Base-by-base conservation (phyloP, 257 asterid species). In the Cinchona pubescens region DNA sequence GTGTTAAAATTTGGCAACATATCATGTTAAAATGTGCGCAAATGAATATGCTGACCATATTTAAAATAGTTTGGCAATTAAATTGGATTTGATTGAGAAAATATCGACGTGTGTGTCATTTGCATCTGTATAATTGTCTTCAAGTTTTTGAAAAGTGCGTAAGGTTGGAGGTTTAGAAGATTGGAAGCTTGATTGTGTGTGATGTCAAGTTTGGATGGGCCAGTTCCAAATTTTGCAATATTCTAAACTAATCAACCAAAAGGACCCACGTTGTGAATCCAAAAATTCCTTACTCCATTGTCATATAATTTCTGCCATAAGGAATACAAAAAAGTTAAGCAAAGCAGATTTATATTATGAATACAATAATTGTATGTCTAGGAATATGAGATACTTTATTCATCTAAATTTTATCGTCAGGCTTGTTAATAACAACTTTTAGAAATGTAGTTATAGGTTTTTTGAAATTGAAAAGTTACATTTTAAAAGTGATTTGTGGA, bases 191-290 rank as follows among this genome's bases (percentile, higher is more conserved):
- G 94, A n/a, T n/a, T n/a, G n/a, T 92, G 99, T 53, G 84, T 76
- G 80, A 76, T 85, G 25, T 95, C 99, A 63, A 95, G 89, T 88
- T 88, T 92, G 9, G 96, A 83, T 27, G 89, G 79, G 55, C 92
- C 98, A 12, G 79, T 83, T 64, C 98, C 99, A 59, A 92, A 95
- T 80, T 87, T 92, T 2, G 85, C 96, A 35, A 92, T 83, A 72
- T 91, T 92, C 45, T 91, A 97, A 70, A 96, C 83, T 78, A 95
- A 86, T 89, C 99, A 95, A 32, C 98, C 98, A 2, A 95, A 86
- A 15, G 99, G 99, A 27, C 96, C 98, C 18, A 97, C 91, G 84
- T 92, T 92, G 76, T 92, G 98, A 75, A 95, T 88, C 98, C 99
- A 95, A 65, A 91, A 95, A 70, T 85, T 83, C 74, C 97, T 84